phyloP scores from a whole-genome alignment of 2,329 filamentous ascomycete genomes.

The Curvularia verruculosa region DNA sequence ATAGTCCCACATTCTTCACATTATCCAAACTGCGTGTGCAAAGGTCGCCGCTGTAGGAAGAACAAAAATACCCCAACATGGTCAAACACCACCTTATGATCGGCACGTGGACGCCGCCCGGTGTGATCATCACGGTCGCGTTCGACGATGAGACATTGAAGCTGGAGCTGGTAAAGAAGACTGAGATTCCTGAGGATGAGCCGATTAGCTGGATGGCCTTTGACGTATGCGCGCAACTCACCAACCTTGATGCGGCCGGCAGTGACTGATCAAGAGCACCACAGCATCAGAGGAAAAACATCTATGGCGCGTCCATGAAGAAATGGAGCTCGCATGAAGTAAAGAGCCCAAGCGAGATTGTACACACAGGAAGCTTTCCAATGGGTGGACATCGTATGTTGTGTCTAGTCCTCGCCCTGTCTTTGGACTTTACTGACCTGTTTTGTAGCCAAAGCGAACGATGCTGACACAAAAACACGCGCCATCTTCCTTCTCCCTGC shows the following conservation, averaged over 20 bases:
- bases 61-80: conserved; percentile 24
- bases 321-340: conserved; percentile 87
- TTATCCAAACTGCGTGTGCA: neutral
- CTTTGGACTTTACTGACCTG: conserved; percentile 5
- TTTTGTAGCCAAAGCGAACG: conserved; percentile 67
- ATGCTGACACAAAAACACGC: conserved; percentile 76
- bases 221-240: conserved; percentile 63
- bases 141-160: conserved; percentile 84
- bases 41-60: neutral
- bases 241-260: neutral
- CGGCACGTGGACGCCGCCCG: conserved; percentile 88
- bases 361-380: conserved; percentile 72
- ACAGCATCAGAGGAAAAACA: conserved; percentile 79
- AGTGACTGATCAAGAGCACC: conserved; percentile 21
- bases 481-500: conserved; percentile 89
- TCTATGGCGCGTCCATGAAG: conserved; percentile 92
- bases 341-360: conserved; percentile 74
- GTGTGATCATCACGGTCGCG: conserved; percentile 85
- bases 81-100: conserved; percentile 93
- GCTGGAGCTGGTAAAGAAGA: conserved; percentile 77
- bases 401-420: neutral
- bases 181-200: conserved; percentile 79
- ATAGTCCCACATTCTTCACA: neutral
- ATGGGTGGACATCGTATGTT: conserved; percentile 75
- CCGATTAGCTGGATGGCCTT: conserved; percentile 95